Evolutionary conservation across 306 rosid genomes (phyloP).

Genomic region (Ochetophila trinervis): DNA sequence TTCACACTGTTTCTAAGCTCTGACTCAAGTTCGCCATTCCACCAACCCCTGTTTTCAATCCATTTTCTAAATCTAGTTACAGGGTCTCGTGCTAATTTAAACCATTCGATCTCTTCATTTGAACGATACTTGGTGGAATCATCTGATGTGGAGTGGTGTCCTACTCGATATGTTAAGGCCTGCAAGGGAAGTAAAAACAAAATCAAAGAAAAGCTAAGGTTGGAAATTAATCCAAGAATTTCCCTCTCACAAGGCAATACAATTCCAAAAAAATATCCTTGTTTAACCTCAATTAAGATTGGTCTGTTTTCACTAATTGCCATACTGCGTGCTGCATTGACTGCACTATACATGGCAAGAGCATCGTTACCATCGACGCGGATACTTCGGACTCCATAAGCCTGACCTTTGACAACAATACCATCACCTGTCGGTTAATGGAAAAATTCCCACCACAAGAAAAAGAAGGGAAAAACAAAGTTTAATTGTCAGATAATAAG

Average conservation of each 20-base stretch:
- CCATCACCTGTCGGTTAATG: slow-evolving; percentile 72
- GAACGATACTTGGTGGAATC: slow-evolving; percentile 94
- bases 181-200: slow-evolving; percentile 24
- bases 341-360: slow-evolving; percentile 72
- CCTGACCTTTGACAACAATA: slow-evolving; percentile 70
- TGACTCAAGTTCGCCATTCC: slow-evolving; percentile 59
- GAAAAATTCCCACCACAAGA: slow-evolving; percentile 2
- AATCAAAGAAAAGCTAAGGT: background rate
- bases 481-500: slow-evolving; percentile 8
- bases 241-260: background rate
- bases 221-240: background rate
- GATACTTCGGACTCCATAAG: slow-evolving; percentile 79
- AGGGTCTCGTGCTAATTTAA: slow-evolving; percentile 70
- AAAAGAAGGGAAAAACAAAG: background rate
- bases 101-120: slow-evolving; percentile 68
- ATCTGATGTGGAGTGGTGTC: slow-evolving; percentile 96
- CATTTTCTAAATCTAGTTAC: slow-evolving; percentile 83
- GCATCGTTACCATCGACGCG: slow-evolving; percentile 95
- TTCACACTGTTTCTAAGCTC: slow-evolving; percentile 56
- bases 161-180: slow-evolving; percentile 92
- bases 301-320: slow-evolving; percentile 74
- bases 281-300: slow-evolving; percentile 72
- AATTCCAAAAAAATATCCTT: slow-evolving; percentile 8
- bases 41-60: slow-evolving; percentile 86
- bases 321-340: slow-evolving; percentile 78